Percentiles rank a stretch among this genome's conserved stretches.
Conservation (phyloP, 2,329 filamentous ascomycete genomes). For the Fusarium equiseti region DNA sequence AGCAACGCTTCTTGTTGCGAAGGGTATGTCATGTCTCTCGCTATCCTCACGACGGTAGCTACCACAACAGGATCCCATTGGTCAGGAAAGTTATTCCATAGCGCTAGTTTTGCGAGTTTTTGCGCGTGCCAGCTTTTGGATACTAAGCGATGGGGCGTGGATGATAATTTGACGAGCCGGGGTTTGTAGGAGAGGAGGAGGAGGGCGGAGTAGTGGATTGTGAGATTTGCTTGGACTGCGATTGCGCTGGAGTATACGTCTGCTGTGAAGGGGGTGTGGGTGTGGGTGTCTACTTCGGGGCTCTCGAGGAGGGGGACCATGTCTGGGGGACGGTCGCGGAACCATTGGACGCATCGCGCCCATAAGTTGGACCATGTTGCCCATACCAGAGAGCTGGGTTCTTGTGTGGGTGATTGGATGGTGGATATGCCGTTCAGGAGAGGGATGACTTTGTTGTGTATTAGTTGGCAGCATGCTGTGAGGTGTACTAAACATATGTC, state of each 20-base stretch:
- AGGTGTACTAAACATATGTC: constrained; percentile 7
- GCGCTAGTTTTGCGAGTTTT: constrained; percentile 47
- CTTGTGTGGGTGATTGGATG: constrained; percentile 15
- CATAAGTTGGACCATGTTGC: constrained; percentile 21
- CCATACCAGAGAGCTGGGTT: constrained; percentile 12
- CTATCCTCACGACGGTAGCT: constrained; percentile 44
- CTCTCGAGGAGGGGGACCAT: constrained; percentile 19
- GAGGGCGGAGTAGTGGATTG: constrained; percentile 14
- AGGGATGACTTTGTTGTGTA: constrained; percentile 10
- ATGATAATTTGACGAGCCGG: constrained; percentile 10
- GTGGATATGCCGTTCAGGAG: constrained; percentile 4
- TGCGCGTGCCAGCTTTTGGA: constrained; percentile 46
- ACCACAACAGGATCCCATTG: constrained; percentile 52
- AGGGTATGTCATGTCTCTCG: constrained; percentile 31
- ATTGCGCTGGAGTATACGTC: constrained; percentile 22
- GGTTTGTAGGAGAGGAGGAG: constrained; percentile 15
- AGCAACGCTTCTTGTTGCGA: constrained; percentile 17
- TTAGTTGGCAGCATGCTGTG: constrained; percentile 10
- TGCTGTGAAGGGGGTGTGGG: constrained; percentile 15
- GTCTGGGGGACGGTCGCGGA: constrained; percentile 18
- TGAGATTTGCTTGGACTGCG: constrained; percentile 13
- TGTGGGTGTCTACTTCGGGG: constrained; percentile 1
- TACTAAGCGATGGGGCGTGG: neutral
- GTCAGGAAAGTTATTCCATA: constrained; percentile 49
- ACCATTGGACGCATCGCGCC: constrained; percentile 20